Evolutionary conservation across 345 rosid species (phyloP).

Genomic region (Physaria fendleri): DNA sequence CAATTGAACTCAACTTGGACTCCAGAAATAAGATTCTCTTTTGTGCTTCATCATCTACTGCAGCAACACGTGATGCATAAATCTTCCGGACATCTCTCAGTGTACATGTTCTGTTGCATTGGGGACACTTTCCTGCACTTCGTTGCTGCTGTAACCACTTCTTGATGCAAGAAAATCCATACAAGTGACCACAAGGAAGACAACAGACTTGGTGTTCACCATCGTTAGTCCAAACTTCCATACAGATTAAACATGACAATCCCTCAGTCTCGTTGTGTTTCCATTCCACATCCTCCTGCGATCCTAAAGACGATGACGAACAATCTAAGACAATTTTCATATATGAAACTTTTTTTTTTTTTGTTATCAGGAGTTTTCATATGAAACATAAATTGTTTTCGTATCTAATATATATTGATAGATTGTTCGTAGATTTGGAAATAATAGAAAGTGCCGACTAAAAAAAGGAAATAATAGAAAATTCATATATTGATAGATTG

Average conservation of each 20-base stretch:
- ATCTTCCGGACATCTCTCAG: constrained; percentile 63
- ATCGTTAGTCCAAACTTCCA: constrained; percentile 65
- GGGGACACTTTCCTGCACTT: constrained; percentile 76
- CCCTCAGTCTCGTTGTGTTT: constrained; percentile 53
- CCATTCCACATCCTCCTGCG: constrained; percentile 43
- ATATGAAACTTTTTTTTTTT: no score
- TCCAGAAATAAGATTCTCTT: constrained; percentile 65
- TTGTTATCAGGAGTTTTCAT: no score
- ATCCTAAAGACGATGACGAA: constrained; percentile 33
- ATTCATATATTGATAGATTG: no score
- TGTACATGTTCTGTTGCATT: constrained; percentile 56
- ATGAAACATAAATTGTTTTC: no score
- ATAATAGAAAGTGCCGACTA: no score
- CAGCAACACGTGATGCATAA: constrained; percentile 63
- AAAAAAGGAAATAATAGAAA: no score
- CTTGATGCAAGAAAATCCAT: constrained; percentile 71
- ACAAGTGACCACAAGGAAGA: constrained; percentile 71
- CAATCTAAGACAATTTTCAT: no score
- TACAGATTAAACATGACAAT: constrained; percentile 65
- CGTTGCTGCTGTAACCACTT: constrained; percentile 60
- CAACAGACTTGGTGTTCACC: constrained; percentile 80
- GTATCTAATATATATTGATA: no score
- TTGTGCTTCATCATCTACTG: constrained; percentile 67
- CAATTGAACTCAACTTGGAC: constrained; percentile 49
- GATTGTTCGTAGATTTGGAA: no score